Evolutionary conservation across 2,329 filamentous ascomycete genomes (phyloP), one percentile per base, ranked within the genome.

Genomic region (Bipolaris cookei): DNA sequence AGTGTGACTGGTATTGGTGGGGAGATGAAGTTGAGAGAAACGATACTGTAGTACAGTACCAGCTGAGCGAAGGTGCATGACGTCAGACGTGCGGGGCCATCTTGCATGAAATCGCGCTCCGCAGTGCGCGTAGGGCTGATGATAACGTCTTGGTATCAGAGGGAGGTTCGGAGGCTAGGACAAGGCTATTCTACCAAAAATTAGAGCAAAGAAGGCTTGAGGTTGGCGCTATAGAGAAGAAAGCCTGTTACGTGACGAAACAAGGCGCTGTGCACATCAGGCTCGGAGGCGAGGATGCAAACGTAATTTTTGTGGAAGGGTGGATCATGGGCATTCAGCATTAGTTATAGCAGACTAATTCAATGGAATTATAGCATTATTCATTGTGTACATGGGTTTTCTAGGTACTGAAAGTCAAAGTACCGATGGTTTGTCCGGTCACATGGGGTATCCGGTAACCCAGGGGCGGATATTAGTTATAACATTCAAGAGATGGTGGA

Each of bases 101-200:
- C n/a, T n/a, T 30, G 28, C 28, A 30, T 30, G 11, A 30, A 30
- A 30, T 30, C 6, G 11, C 6, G 28, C 28, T 11, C 28, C 6
- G 28, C 28, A 38, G 30, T 38, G 32, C 54, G 47, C 39, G 46
- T 46, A 51, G 30, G 54, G 54, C 46, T 50, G 28, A 50, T 55
- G 18, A 55, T 55, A 35, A 43, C 52, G 50, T 55, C 37, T 21
- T 43, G 30, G 20, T 21, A 51, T 46, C 20, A 47, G 38, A 47
- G 39, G 28, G 46, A 56, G 47, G 41, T 56, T 46, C 1, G 46
- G 20, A 32, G 54, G 46, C 18, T 56, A 21, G 46, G 46, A 46
- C 39, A 46, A 51, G 41, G 39, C 18, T 46, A 41, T 56, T 56
- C 38, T 56, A 51, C 28, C 28, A 51, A 46, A 42, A 48, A 21